Evolutionary conservation across 2,329 filamentous ascomycete genomes (phyloP), one percentile per base, ranked within the genome.

Genomic region (Cordyceps pruinosa): DNA sequence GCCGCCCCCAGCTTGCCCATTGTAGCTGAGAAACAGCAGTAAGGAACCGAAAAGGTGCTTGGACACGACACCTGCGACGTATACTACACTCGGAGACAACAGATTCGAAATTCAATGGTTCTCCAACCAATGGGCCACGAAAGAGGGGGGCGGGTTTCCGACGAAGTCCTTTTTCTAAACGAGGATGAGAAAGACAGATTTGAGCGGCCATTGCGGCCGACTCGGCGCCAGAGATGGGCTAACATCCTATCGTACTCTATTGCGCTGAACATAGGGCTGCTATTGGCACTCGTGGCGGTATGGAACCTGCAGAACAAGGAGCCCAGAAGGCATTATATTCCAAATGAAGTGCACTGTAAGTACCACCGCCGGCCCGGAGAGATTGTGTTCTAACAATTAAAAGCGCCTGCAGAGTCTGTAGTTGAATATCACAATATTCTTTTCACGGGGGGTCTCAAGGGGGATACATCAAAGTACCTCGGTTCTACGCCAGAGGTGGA

Each of bases 401-500:
- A 4, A 81, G 77, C 76, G 46, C 75, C 78, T 26, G 75, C 76
- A 35, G 72, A 73, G 4, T 69, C 71, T 32, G 72, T 73, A 2
- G 73, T 81, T 4, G 70, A 76, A 60, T 81, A 81, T 63, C 69
- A 80, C 62, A 75, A 70, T 7, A 70, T 76, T 4, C 74, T 76
- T 49, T 81, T 76, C 62, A 77, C 78, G 56, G 63, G 77, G 15
- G 72, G 72, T 25, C 71, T 74, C 0, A 69, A 76, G 25, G 72
- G 75, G 52, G 73, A 77, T 56, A 65, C 61, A n/a, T 77, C 77
- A 0, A 72, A 72, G 4, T 84, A 78, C 61, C 76, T 83, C 46
- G 82, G 82, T 19, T 77, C 72, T 28, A 78, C 80, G 0, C 72
- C 75, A 7, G 75, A 80, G 21, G 80, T 84, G 6, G 81, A 84